phyloP scores from a whole-genome alignment of 192 early-diverging fungal species.

The Haplosporangium gracile region DNA sequence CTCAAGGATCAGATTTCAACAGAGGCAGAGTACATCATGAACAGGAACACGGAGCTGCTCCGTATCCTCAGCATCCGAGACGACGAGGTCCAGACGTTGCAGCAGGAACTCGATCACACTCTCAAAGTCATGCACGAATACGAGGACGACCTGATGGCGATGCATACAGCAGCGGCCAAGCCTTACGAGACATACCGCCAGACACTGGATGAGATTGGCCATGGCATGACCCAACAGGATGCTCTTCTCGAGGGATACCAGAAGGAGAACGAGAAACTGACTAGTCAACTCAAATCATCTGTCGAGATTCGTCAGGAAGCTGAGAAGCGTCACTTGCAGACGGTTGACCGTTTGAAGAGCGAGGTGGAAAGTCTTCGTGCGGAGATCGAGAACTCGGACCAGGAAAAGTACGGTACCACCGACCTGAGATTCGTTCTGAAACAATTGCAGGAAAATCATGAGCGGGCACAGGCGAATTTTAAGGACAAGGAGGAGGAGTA shows the following conservation, averaged over 20 bases:
- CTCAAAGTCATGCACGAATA: slow-evolving; percentile 56
- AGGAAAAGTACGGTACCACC: slow-evolving; percentile 38
- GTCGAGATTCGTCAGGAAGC: slow-evolving; percentile 51
- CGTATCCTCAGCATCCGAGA: slow-evolving; percentile 48
- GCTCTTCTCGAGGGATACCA: slow-evolving; percentile 49
- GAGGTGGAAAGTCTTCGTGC: slow-evolving; percentile 34
- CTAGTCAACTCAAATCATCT: slow-evolving; percentile 46
- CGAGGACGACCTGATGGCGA: slow-evolving; percentile 56
- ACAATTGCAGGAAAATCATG: slow-evolving; percentile 30
- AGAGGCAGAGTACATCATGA: slow-evolving; percentile 57
- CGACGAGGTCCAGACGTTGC: slow-evolving; percentile 49
- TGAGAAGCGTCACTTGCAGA: slow-evolving; percentile 49
- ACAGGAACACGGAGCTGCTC: slow-evolving; percentile 48
- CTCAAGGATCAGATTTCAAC: slow-evolving; percentile 49
- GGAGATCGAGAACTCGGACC: slow-evolving; percentile 38
- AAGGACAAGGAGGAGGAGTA: slow-evolving; percentile 56
- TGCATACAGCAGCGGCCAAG: slow-evolving; percentile 55
- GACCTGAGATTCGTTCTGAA: slow-evolving; percentile 32
- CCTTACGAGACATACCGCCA: slow-evolving; percentile 52
- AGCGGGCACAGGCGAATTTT: slow-evolving; percentile 21
- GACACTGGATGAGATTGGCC: slow-evolving; percentile 52
- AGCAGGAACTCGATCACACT: slow-evolving; percentile 52
- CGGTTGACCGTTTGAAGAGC: slow-evolving; percentile 31
- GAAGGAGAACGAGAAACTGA: slow-evolving; percentile 49
- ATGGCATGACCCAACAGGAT: slow-evolving; percentile 57